Percentiles rank a stretch among this genome's conserved stretches.
phyloP scores from a whole-genome alignment of 2,329 filamentous ascomycete genomes.

The Cordyceps pruinosa region DNA sequence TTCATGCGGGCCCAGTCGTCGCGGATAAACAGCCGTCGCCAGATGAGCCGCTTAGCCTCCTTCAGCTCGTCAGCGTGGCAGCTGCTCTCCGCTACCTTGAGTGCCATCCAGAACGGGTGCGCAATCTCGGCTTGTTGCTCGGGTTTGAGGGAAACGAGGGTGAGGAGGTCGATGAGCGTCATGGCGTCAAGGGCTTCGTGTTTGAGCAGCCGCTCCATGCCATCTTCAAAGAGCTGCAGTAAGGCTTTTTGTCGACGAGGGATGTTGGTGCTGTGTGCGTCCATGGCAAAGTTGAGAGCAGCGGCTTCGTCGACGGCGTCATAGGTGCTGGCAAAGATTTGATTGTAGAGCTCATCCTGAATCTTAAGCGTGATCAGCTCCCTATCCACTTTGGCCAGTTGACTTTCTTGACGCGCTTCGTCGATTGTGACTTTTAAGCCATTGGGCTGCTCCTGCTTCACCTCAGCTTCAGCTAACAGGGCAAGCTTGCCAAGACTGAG shows the following conservation, averaged over 20 bases:
- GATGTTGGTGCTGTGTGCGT: conserved; percentile 52
- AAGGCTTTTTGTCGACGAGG: conserved; percentile 58
- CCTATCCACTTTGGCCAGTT: conserved; percentile 49
- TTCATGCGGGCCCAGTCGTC: conserved; percentile 82
- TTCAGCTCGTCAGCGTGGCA: conserved; percentile 50
- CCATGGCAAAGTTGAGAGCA: conserved; percentile 68
- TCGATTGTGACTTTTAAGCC: conserved; percentile 32
- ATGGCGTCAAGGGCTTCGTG: conserved; percentile 64
- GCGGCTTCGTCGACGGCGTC: conserved; percentile 74
- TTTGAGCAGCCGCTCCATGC: conserved; percentile 61
- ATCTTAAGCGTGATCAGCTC: conserved; percentile 64
- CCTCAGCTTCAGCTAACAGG: conserved; percentile 55
- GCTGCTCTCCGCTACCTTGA: conserved; percentile 52
- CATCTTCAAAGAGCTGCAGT: conserved; percentile 63
- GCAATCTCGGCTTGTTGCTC: conserved; percentile 45
- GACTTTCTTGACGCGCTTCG: conserved; percentile 32
- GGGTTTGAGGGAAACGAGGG: conserved; percentile 53
- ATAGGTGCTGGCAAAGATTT: conserved; percentile 60
- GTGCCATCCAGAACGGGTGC: conserved; percentile 68
- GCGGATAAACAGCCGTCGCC: conserved; percentile 77
- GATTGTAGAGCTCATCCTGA: conserved; percentile 71
- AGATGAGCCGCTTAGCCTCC: conserved; percentile 59
- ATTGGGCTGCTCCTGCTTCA: conserved; percentile 23
- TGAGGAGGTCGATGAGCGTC: conserved; percentile 67
- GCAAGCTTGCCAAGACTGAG: conserved; percentile 82